phyloP scores from a whole-genome alignment of 352 stramenopile genomes.

The Phytophthora gonapodyides region DNA sequence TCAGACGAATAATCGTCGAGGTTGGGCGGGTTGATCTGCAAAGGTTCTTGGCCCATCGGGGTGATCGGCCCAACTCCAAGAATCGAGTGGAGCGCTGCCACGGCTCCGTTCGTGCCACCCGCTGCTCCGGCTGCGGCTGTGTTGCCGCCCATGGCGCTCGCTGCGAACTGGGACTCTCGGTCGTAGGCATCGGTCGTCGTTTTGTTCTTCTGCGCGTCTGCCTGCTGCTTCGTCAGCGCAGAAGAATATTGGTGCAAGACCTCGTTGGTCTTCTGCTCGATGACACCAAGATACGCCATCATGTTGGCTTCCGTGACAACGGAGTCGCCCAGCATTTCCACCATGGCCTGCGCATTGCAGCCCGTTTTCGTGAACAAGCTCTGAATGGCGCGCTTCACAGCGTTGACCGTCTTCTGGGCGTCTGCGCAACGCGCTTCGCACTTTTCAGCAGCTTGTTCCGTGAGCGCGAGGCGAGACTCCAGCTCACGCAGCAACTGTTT shows the following conservation, averaged over 20 bases:
- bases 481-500: slow-evolving; percentile 91
- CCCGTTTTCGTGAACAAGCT: slow-evolving; percentile 80
- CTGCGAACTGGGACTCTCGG: slow-evolving; percentile 47
- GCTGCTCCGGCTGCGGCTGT: slow-evolving; percentile 16
- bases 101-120: slow-evolving; percentile 26
- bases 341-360: slow-evolving; percentile 79
- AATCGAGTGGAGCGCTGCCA: slow-evolving; percentile 62
- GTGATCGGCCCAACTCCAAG: slow-evolving; percentile 83
- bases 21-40: slow-evolving; percentile 95
- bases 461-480: slow-evolving; percentile 75
- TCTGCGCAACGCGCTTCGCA: slow-evolving; percentile 92
- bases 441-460: slow-evolving; percentile 86
- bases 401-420: slow-evolving; percentile 88
- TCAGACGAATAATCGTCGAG: slow-evolving; percentile 95
- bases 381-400: slow-evolving; percentile 87
- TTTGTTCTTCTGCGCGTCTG: slow-evolving; percentile 41
- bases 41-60: slow-evolving; percentile 88
- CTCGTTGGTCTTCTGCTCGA: slow-evolving; percentile 94
- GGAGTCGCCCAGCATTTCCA: slow-evolving; percentile 85
- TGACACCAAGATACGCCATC: slow-evolving; percentile 94
- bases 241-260: slow-evolving; percentile 90
- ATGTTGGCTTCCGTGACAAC: slow-evolving; percentile 95
- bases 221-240: slow-evolving; percentile 47
- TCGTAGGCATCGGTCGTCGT: slow-evolving; percentile 43
- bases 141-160: slow-evolving; percentile 23